Evolutionary conservation across 2,329 filamentous ascomycete genomes (phyloP), one percentile per base, ranked within the genome.

Genomic region (Alternaria sp.): DNA sequence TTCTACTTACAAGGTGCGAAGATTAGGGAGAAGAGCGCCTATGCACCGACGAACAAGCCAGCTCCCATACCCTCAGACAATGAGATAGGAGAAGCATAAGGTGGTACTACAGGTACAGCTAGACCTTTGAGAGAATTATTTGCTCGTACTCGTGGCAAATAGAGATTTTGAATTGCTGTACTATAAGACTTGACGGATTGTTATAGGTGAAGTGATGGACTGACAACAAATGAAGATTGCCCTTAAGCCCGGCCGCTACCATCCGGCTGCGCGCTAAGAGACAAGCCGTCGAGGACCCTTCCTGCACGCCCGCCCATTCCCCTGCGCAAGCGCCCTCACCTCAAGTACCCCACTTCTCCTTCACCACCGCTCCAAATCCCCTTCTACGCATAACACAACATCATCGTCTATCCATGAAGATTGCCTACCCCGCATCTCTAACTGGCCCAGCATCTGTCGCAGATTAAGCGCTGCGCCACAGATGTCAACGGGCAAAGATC

Each of bases 1-100:
- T 83, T 83, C 64, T 82, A 80, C 48, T 70, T 79, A 32, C 72
- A 70, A 42, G 82, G 82, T 34, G 79, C 72, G 18, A 79, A 79
- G 68, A 81, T 84, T 51, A 74, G 82, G 58, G 72, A 77, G 58
- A 81, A 75, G 71, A 81, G 79, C 56, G 71, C 74, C 22, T 83
- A 78, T 67, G 81, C 81, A 11, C 81, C 81, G 1, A 79, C 76
- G n/a, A 46, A 54, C 4, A 69, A 66, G 51, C 63, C 64, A 3
- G 52, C 56, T 7, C 54, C 58, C 34, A 48, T 54, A n/a, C 64
- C 63, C 28, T 54, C 57, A 14, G 34, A 47, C 16, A 22, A n/a
- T 48, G 22, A 51, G 7, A 2, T 18, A 1, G 18, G 7, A 5
- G 18, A 11, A 9, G 11, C 14, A 22, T 5, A 16, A n/a, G 3